A percentile compares a stretch with the other conserved stretches of the same genome.
Evolutionary conservation across 1,284 basidiomycete genomes (phyloP).

Genomic region (Boletus sp.): DNA sequence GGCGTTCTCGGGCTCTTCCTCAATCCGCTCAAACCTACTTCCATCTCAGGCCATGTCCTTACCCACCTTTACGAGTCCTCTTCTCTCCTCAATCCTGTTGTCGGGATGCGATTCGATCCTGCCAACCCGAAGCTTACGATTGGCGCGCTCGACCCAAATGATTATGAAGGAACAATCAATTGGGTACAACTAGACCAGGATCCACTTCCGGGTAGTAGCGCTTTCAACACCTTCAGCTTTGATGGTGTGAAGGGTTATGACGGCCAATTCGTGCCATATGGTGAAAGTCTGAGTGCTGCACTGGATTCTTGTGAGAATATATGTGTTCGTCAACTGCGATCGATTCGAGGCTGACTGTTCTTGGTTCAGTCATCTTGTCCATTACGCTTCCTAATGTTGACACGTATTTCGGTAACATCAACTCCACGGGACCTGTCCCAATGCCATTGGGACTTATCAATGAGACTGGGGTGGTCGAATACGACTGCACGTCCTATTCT

Average conservation of each 20-base stretch:
- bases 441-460: slow-evolving; percentile 4
- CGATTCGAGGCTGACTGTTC: not conserved
- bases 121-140: slow-evolving; percentile 30
- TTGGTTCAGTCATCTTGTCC: slow-evolving; percentile 13
- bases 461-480: slow-evolving; percentile 10
- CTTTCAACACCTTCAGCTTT: slow-evolving; percentile 23
- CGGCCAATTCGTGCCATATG: slow-evolving; percentile 24
- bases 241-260: slow-evolving; percentile 34
- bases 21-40: slow-evolving; percentile 19
- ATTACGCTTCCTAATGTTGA: slow-evolving; percentile 21
- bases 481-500: slow-evolving; percentile 18
- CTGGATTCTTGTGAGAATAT: slow-evolving; percentile 24
- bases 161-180: slow-evolving; percentile 33
- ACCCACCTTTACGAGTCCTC: slow-evolving; percentile 19
- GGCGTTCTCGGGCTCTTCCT: slow-evolving; percentile 29
- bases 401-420: slow-evolving; percentile 17
- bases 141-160: slow-evolving; percentile 32
- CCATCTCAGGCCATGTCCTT: slow-evolving; percentile 13
- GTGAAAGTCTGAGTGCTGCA: slow-evolving; percentile 17
- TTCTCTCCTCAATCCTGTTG: slow-evolving; percentile 31
- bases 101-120: slow-evolving; percentile 31
- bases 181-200: slow-evolving; percentile 26
- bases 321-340: not conserved
- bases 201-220: slow-evolving; percentile 18
- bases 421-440: slow-evolving; percentile 26